Conservation (phyloP, 2,329 filamentous ascomycete species). For the Venturia carpophila region DNA sequence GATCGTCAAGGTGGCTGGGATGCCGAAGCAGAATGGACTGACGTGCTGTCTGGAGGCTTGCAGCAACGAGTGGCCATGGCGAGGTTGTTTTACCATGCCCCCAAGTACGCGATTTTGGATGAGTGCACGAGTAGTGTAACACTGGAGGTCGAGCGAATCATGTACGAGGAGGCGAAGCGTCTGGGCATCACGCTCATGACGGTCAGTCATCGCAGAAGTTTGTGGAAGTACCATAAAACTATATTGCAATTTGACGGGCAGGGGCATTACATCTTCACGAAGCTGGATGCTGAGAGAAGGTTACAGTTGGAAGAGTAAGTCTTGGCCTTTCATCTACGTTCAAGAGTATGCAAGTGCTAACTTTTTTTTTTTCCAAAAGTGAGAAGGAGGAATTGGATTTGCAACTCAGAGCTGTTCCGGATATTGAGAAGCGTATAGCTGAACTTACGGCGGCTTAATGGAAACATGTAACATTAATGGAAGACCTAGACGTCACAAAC, state of each 20-base stretch:
- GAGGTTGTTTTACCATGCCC: conserved; percentile 84
- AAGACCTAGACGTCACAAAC: not conserved
- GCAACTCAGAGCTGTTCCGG: conserved; percentile 74
- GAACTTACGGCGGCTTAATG: conserved; percentile 52
- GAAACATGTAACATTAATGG: not conserved
- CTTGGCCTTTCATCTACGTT: conserved; percentile 18
- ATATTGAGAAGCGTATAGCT: conserved; percentile 74
- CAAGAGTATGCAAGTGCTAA: conserved; percentile 11
- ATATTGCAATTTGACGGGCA: conserved; percentile 97
- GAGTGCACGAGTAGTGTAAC: conserved; percentile 97
- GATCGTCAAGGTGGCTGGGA: conserved; percentile 79
- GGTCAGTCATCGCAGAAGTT: conserved; percentile 77
- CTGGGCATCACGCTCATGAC: conserved; percentile 95
- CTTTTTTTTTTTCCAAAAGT: conserved; percentile 36
- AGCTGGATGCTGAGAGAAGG: conserved; percentile 77
- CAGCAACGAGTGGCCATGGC: conserved; percentile 98
- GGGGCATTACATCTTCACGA: conserved; percentile 82
- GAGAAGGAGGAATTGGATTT: conserved; percentile 93
- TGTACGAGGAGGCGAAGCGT: conserved; percentile 94
- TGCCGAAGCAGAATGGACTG: conserved; percentile 91
- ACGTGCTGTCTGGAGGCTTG: conserved; percentile 82
- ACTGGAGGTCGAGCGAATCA: conserved; percentile 84
- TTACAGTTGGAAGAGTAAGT: conserved; percentile 75
- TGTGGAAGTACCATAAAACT: conserved; percentile 94
- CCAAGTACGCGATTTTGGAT: conserved; percentile 90